Evolutionary conservation across 2,329 filamentous ascomycete genomes (phyloP), one percentile per base, ranked within the genome.

Genomic region (Aspergillus chevalieri): DNA sequence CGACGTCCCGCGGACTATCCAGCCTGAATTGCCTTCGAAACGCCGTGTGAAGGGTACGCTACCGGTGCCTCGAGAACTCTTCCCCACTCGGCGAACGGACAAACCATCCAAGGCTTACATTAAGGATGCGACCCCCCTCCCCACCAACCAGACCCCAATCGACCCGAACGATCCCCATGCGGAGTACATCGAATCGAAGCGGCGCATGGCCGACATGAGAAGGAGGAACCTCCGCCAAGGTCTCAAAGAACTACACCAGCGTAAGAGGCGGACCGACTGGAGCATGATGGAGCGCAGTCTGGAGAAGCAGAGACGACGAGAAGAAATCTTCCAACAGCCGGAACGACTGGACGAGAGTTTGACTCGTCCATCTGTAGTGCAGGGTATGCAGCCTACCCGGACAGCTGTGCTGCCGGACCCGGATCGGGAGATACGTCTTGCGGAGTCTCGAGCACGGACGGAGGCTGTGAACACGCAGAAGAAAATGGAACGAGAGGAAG

Each of bases 51-150:
- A 89, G 67, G 93, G 93, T 58, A 82, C 85, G 50, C 79, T 98
- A 0, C 93, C 93, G 7, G 77, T 89, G 0, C 92, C 93, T 33
- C 85, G 91, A 55, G 79, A 88, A 49, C 73, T 97, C 57, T 96
- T 97, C 73, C 77, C 78, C 4, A 67, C 76, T 51, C 77, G 78
- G 50, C 78, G 76, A 52, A 69, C 77, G 47, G 74, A 79, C 67
- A 92, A 93, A 68, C 71, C 81, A 6, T 74, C 74, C 8, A 65
- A 75, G 30, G 70, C 74, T 30, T 91, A 89, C 72, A 69, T 91
- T 50, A 66, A 73, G 43, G 72, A 74, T 53, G 81, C 81, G 1
- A 83, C 81, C 3, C 81, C 80, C 3, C 65, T 74, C 48, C 83
- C 85, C 2, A 61, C 56, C 47, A 59, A 58, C 38, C 52, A 63